These are phyloP conservation scores for Xylaria sp. DNA, from an alignment of 495 filamentous ascomycete species.

Conservation along the genomic window DNA sequence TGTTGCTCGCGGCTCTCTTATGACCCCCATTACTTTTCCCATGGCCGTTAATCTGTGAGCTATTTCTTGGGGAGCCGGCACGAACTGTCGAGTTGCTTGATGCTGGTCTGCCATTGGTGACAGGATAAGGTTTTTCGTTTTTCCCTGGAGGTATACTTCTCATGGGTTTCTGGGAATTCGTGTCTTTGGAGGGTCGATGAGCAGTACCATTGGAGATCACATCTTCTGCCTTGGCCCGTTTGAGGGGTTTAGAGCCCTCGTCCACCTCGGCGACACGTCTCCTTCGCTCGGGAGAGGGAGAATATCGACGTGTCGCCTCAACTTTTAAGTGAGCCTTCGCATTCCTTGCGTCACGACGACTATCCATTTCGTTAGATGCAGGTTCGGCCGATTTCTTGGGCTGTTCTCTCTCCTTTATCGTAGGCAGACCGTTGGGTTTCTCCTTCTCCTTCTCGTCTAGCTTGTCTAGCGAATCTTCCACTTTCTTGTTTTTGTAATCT, in stretches of 20 bases:
- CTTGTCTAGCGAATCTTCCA: conserved; percentile 48
- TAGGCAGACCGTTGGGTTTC: conserved; percentile 20
- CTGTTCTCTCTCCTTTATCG: conserved; percentile 35
- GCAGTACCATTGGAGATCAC: conserved; percentile 35
- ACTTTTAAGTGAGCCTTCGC: conserved; percentile 34
- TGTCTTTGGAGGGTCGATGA: conserved; percentile 36
- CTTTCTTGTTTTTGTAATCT: conserved; percentile 55
- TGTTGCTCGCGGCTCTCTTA: conserved; percentile 42
- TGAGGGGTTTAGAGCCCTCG: conserved; percentile 43
- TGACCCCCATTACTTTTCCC: conserved; percentile 42
- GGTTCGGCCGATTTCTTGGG: conserved; percentile 29
- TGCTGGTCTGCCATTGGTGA: conserved; percentile 45
- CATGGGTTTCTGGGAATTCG: conserved; percentile 32
- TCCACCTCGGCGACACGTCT: conserved; percentile 50
- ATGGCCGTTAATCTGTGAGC: conserved; percentile 48
- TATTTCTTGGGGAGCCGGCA: conserved; percentile 47
- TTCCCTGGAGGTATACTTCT: conserved; percentile 36
- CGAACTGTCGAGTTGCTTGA: conserved; percentile 41
- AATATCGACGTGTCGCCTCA: conserved; percentile 37
- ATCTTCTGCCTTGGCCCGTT: conserved; percentile 48
- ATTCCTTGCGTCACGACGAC: conserved; percentile 30
- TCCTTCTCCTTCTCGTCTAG: conserved; percentile 27
- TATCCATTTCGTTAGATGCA: conserved; percentile 39
- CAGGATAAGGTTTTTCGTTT: conserved; percentile 39
- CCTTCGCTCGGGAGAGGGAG: conserved; percentile 44